Conservation (phyloP, 352 stramenopile species). For the Globisporangium viniferum region DNA sequence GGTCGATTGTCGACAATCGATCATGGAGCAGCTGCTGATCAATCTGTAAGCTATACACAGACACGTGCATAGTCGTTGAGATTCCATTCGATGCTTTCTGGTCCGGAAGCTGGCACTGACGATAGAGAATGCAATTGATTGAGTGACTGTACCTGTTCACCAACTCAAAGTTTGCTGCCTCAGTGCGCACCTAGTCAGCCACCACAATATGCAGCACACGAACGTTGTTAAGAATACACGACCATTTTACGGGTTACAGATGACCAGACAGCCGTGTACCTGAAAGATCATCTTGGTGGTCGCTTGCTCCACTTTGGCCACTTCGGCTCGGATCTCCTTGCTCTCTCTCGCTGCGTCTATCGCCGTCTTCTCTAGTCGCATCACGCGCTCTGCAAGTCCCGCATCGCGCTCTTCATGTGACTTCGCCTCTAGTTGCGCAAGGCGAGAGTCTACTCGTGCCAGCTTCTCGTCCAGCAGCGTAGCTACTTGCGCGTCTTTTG, state of each 20-base stretch:
- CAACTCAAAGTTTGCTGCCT: constrained; percentile 32
- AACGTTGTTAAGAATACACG: not conserved
- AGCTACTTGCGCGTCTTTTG: not conserved
- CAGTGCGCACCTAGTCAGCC: constrained; percentile 19
- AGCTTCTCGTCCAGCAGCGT: not conserved
- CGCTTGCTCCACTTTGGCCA: constrained; percentile 17
- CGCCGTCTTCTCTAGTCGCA: constrained; percentile 14
- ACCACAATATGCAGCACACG: not conserved
- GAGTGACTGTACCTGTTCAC: constrained; percentile 19
- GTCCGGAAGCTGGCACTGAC: not conserved
- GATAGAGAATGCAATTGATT: not conserved
- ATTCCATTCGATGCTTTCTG: not conserved
- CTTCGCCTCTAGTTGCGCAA: constrained; percentile 13
- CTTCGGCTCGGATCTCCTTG: constrained; percentile 18
- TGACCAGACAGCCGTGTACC: not conserved
- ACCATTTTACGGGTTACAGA: too few species aligned
- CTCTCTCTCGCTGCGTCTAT: constrained; percentile 23
- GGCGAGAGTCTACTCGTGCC: not conserved
- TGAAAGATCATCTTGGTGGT: constrained; percentile 21
- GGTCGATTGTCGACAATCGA: constrained; percentile 38
- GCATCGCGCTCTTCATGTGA: not conserved
- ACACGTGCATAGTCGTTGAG: too few species aligned
- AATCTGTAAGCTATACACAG: constrained; percentile 32
- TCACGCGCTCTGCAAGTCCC: not conserved
- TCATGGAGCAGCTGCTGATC: constrained; percentile 47